Conservation (phyloP, 805 yeast species). For the Allodekkera sacchari region DNA sequence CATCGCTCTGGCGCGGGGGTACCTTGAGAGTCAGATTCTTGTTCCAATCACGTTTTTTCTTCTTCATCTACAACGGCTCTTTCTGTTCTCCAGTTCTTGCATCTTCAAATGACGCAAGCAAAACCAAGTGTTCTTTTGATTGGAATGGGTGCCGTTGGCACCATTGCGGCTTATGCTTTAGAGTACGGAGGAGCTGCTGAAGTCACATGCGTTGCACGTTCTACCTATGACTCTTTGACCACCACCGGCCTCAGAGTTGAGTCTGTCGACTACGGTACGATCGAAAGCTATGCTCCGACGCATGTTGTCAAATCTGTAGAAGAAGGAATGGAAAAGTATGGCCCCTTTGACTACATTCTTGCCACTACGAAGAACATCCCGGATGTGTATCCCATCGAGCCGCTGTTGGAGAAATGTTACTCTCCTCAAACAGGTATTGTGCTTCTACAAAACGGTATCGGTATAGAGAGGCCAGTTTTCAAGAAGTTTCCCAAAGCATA, state of each 20-base stretch:
- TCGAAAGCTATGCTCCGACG: constrained; percentile 46
- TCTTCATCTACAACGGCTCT: no score
- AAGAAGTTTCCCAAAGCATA: constrained; percentile 25
- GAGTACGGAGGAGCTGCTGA: constrained; percentile 36
- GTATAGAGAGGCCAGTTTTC: constrained; percentile 28
- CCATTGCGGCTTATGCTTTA: constrained; percentile 62
- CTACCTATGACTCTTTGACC: constrained; percentile 48
- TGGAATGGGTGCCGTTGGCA: constrained; percentile 86
- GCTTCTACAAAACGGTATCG: constrained; percentile 34
- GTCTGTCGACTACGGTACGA: constrained; percentile 53
- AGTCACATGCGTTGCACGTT: constrained; percentile 57
- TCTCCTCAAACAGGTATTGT: constrained; percentile 27
- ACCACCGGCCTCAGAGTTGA: constrained; percentile 50
- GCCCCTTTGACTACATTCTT: constrained; percentile 46
- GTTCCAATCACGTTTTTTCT: no score
- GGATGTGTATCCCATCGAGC: constrained; percentile 44
- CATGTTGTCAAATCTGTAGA: constrained; percentile 33
- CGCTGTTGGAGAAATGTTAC: constrained; percentile 18
- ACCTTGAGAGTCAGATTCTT: no score
- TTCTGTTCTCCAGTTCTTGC: no score
- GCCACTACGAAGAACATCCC: constrained; percentile 61
- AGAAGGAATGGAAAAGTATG: constrained; percentile 33
- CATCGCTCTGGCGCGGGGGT: no score
- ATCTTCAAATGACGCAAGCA: no score
- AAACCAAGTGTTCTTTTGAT: constrained; percentile 50